A percentile compares a stretch with the other conserved stretches of the same genome.
Evolutionary conservation across 2,329 filamentous ascomycete genomes (phyloP).

Genomic region (Microcyclosporella mali): DNA sequence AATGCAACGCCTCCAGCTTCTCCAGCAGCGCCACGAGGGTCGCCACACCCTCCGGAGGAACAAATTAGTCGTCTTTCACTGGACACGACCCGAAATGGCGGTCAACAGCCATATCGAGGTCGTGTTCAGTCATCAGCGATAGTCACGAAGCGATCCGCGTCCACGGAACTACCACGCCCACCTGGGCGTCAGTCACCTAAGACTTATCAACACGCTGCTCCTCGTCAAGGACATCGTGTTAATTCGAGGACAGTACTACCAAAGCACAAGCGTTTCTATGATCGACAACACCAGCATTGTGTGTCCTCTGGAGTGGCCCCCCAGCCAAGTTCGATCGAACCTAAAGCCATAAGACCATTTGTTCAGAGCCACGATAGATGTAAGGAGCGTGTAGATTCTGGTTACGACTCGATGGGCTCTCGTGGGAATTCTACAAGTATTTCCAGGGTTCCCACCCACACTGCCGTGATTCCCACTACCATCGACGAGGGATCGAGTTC

Average conservation of each 20-base stretch:
- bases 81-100: slow-evolving; percentile 2
- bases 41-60: neutral
- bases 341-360: slow-evolving; percentile 5
- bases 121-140: neutral
- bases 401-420: slow-evolving; percentile 10
- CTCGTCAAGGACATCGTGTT: neutral
- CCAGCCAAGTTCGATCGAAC: slow-evolving; percentile 2
- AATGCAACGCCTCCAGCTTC: slow-evolving; percentile 13
- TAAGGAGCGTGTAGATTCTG: slow-evolving; percentile 8
- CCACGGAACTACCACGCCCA: slow-evolving; percentile 4
- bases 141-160: slow-evolving; percentile 9
- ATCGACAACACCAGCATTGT: neutral
- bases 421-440: neutral
- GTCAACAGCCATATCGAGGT: slow-evolving; percentile 2
- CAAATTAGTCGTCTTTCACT: slow-evolving; percentile 12
- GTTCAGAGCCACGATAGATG: slow-evolving; percentile 6
- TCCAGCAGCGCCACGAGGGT: slow-evolving; percentile 1
- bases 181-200: slow-evolving; percentile 4
- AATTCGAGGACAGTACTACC: neutral
- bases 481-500: neutral
- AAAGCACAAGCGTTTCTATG: neutral
- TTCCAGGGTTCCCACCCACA: neutral
- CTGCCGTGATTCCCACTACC: neutral
- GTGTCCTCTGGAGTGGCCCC: slow-evolving; percentile 1
- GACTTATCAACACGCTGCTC: slow-evolving; percentile 1